Percentiles rank a stretch among this genome's conserved stretches.
phyloP scores from a whole-genome alignment of 176 grass and related monocot species.

The Carex pumila region DNA sequence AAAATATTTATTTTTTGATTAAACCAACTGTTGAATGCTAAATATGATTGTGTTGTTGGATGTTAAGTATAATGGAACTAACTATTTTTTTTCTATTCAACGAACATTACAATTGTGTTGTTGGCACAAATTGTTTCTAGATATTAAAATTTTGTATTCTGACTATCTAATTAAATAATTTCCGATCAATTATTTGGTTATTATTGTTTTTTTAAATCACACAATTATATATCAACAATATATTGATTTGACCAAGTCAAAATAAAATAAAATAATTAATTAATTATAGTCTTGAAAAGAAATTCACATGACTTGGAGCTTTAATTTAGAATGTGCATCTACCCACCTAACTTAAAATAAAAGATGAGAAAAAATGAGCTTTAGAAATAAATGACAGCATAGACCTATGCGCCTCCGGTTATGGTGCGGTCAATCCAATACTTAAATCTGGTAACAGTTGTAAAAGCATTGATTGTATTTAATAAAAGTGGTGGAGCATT shows the following conservation, averaged over 20 bases:
- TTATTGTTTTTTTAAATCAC: background rate
- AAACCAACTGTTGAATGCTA: no score
- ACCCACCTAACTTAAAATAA: background rate
- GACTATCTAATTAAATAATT: background rate
- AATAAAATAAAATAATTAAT: background rate
- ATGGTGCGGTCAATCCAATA: background rate
- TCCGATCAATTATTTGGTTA: background rate
- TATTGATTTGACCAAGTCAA: background rate
- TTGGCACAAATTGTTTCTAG: no score
- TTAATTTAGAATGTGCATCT: background rate
- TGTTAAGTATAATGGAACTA: no score
- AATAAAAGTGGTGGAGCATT: no score
- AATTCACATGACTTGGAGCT: background rate
- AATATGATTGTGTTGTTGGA: no score
- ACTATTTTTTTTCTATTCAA: no score
- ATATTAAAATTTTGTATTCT: background rate
- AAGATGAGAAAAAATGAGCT: background rate
- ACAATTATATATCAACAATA: background rate
- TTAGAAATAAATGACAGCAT: background rate
- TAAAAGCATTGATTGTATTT: no score
- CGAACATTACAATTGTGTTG: no score
- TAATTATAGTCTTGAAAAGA: background rate
- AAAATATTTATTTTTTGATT: no score
- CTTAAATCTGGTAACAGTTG: background rate
- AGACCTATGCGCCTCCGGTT: background rate